A percentile compares a stretch with the other conserved stretches of the same genome.
phyloP scores from a whole-genome alignment of 2,329 filamentous ascomycete species.

The Coniochaeta pulveracea region DNA sequence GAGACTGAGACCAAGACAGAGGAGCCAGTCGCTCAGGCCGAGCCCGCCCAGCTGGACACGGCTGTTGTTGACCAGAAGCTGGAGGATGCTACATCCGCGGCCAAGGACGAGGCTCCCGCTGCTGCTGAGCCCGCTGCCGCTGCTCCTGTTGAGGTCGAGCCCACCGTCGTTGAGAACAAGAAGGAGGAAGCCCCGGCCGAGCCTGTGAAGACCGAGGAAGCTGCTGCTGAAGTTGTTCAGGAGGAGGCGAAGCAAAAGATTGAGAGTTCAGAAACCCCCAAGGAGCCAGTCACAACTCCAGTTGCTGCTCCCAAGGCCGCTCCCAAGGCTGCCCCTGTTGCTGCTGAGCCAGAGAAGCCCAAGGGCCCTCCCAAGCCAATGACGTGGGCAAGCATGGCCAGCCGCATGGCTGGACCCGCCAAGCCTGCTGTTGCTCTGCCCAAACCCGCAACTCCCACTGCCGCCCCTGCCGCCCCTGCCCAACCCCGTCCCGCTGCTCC shows the following conservation, averaged over 20 bases:
- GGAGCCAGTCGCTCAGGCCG: conserved; percentile 17
- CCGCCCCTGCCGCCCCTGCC: conserved; percentile 38
- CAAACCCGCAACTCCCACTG: conserved; percentile 45
- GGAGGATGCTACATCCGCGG: conserved; percentile 42
- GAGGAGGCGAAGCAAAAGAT: conserved; percentile 41
- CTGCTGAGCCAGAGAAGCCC: conserved; percentile 32
- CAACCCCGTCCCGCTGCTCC: conserved; percentile 27
- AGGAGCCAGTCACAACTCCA: conserved; percentile 47
- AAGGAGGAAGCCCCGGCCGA: conserved; percentile 25
- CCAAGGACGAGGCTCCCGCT: conserved; percentile 25
- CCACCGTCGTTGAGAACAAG: conserved; percentile 19
- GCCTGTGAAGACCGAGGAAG: conserved; percentile 33
- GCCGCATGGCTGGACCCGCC: conserved; percentile 41
- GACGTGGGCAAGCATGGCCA: conserved; percentile 63
- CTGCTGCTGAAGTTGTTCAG: conserved; percentile 38
- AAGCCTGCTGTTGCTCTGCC: conserved; percentile 39
- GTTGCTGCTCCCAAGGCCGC: conserved; percentile 34
- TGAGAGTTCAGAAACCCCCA: conserved; percentile 67
- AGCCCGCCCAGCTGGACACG: conserved; percentile 25
- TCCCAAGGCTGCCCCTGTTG: conserved; percentile 24
- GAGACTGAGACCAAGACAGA: conserved; percentile 12
- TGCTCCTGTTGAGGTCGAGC: conserved; percentile 21
- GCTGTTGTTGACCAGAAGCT: conserved; percentile 63
- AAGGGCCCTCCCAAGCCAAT: conserved; percentile 47
- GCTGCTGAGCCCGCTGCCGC: conserved; percentile 25